Evolutionary conservation across 495 filamentous ascomycete species (phyloP), one percentile per base, ranked within the genome.

Genomic region (Neurospora hispaniola): DNA sequence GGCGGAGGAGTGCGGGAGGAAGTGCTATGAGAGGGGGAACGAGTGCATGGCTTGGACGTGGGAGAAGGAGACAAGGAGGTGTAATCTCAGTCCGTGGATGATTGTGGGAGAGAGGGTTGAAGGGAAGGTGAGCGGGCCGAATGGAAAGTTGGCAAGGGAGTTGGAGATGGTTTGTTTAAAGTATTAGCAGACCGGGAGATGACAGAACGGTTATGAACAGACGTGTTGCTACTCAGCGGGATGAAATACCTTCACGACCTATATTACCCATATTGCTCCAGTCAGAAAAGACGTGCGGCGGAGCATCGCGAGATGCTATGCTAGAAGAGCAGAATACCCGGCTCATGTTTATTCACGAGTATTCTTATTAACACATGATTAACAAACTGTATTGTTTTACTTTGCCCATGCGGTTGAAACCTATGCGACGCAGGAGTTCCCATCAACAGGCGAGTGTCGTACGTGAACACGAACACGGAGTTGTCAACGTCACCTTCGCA

Each of bases 11-110:
- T 73, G 72, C 20, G 42, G 42, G 42, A 39, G 14, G 10, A 71
- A 71, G 68, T 59, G 69, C n/a, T 43, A 11, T 14, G 40, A 70
- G 8, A 73, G 11, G 54, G 54, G 54, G 27, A 35, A 23, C 5
- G 54, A 62, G 11, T 86, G 83, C 54, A 70, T 86, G 46, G 84
- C 84, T 27, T 86, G 84, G 84, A 80, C 80, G 12, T 86, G 81
- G 76, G 81, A 85, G 31, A 70, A 74, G 3, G 68, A 68, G 23
- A 73, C 73, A 4, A 62, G 70, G 42, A 62, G 71, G 18, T 86
- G 84, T 71, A 75, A 81, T 48, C 69, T 79, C 39, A 83, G 81
- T 18, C 80, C 81, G 41, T 86, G 83, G 84, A 80, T 84, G 71
- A 82, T 83, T 69, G 75, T 86, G 0, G 84, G 84, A 62, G 74